Percentiles rank a stretch among this genome's conserved stretches.
Conservation (phyloP, 768 basidiomycete species). For the Boletus sensibilis region DNA sequence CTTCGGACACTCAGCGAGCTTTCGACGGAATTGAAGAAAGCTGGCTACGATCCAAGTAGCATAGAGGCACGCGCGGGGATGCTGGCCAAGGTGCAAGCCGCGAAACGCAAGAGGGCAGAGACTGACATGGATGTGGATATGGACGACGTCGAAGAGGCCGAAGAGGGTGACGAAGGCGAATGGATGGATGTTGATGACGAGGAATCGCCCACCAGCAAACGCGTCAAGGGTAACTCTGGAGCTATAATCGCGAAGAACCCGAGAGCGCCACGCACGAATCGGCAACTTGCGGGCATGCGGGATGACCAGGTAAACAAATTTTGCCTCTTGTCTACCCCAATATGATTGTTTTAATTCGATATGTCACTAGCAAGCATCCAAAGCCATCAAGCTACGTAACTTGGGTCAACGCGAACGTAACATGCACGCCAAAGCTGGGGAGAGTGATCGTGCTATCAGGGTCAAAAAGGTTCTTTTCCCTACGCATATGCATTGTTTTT, state of each 20-base stretch:
- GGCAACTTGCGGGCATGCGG: conserved; percentile 77
- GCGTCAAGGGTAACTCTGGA: conserved; percentile 61
- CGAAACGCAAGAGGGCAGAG: conserved; percentile 60
- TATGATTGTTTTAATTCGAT: background rate
- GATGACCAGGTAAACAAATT: conserved; percentile 53
- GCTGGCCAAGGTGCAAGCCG: conserved; percentile 70
- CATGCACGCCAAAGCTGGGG: conserved; percentile 86
- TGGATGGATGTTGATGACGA: conserved; percentile 58
- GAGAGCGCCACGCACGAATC: conserved; percentile 65
- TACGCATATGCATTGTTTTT: background rate
- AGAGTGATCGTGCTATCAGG: conserved; percentile 79
- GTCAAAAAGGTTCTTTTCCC: conserved; percentile 71
- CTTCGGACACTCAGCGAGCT: conserved; percentile 70
- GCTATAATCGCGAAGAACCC: conserved; percentile 47
- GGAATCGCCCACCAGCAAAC: conserved; percentile 53
- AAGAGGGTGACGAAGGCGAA: conserved; percentile 44
- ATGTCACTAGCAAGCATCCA: conserved; percentile 65
- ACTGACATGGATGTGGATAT: conserved; percentile 58
- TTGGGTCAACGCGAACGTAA: conserved; percentile 86
- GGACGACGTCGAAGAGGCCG: conserved; percentile 41
- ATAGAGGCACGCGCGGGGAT: conserved; percentile 87
- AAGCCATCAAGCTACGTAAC: conserved; percentile 80
- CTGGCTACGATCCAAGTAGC: conserved; percentile 84
- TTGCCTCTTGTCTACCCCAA: background rate
- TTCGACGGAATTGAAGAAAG: conserved; percentile 75